These are phyloP conservation scores for Dysphania ambrosioides DNA, from an alignment of 148 eudicot species.

Conservation along the genomic window DNA sequence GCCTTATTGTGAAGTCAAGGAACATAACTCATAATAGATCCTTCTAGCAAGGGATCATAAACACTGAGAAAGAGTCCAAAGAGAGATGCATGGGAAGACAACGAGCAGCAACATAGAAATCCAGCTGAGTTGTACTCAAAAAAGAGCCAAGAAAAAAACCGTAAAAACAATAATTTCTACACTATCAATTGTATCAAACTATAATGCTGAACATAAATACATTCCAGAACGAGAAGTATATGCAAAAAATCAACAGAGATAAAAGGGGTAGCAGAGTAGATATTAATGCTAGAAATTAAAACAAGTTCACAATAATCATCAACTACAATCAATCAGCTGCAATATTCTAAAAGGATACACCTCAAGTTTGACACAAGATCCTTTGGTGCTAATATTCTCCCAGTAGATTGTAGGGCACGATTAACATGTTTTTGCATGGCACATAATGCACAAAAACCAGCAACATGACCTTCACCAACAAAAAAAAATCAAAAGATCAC, in stretches of 20 bases:
- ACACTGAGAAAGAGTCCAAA: neutral
- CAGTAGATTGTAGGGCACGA: constrained; percentile 71
- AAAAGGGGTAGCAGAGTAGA: neutral
- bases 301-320: neutral
- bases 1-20: constrained; percentile 60
- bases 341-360: constrained; percentile 61
- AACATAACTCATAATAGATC: constrained; percentile 21
- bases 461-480: constrained; percentile 59
- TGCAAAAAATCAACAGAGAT: too few relatives aligned
- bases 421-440: constrained; percentile 86
- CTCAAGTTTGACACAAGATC: constrained; percentile 86
- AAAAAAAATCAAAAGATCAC: neutral
- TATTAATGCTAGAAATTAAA: neutral
- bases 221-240: neutral
- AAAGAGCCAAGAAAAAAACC: neutral
- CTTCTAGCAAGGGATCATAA: neutral
- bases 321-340: neutral
- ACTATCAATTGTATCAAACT: too few relatives aligned
- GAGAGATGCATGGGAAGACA: neutral
- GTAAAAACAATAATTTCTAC: neutral
- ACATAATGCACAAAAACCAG: constrained; percentile 91
- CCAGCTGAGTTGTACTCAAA: neutral
- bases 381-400: constrained; percentile 79
- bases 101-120: neutral
- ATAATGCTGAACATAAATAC: too few relatives aligned